phyloP scores from a whole-genome alignment of 371 early-diverging fungal species.

The Gilbertella persicaria region DNA sequence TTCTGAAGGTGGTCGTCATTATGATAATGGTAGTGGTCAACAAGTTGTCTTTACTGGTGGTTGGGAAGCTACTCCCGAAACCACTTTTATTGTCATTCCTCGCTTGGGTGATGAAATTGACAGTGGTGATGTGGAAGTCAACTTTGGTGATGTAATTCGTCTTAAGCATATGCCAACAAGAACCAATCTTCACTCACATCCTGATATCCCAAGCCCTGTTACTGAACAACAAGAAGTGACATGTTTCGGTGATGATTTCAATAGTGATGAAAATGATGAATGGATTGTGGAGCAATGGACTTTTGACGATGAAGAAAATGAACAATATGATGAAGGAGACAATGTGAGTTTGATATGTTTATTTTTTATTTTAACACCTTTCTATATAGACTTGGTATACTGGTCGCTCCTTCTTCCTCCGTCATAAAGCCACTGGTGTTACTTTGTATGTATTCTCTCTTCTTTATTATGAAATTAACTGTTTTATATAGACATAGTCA shows the following conservation, averaged over 20 bases:
- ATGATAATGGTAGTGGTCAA: constrained; percentile 56
- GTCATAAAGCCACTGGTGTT: constrained; percentile 52
- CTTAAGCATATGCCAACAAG: constrained; percentile 54
- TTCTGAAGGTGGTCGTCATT: constrained; percentile 28
- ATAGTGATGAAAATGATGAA: constrained; percentile 60
- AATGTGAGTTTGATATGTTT: constrained; percentile 15
- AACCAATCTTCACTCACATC: constrained; percentile 61
- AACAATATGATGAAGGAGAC: constrained; percentile 38
- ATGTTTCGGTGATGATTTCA: constrained; percentile 50
- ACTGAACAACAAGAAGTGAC: constrained; percentile 66
- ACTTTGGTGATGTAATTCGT: constrained; percentile 57
- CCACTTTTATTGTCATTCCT: constrained; percentile 59
- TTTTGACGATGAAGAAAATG: constrained; percentile 28
- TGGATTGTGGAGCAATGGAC: constrained; percentile 60
- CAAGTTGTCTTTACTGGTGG: constrained; percentile 52
- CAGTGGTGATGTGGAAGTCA: constrained; percentile 45
- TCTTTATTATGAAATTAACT: neutral
- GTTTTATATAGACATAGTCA: constrained; percentile 42
- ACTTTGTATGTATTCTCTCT: constrained; percentile 45
- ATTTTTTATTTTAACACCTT: no score
- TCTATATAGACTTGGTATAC: constrained; percentile 58
- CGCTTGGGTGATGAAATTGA: constrained; percentile 31
- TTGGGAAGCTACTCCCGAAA: constrained; percentile 39
- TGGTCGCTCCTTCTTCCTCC: constrained; percentile 47
- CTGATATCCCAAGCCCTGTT: constrained; percentile 46